Percentiles rank a stretch among this genome's conserved stretches.
phyloP scores from a whole-genome alignment of 2,329 filamentous ascomycete species.

The Aspergillus sp. region DNA sequence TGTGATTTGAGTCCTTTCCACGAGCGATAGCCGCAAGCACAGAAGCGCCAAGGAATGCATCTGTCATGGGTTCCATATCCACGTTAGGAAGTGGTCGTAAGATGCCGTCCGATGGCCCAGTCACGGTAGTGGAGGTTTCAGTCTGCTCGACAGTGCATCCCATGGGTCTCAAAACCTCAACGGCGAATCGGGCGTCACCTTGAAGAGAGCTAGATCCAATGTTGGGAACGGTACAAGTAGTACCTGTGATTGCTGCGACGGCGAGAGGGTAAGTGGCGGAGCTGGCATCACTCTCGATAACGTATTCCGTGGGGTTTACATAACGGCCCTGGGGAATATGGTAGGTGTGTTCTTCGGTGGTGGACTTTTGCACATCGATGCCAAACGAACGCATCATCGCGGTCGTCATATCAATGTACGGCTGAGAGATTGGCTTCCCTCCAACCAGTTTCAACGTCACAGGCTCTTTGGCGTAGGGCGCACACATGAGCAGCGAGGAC shows the following conservation, averaged over 20 bases:
- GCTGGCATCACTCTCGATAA: conserved; percentile 94
- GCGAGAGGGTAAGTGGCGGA: conserved; percentile 95
- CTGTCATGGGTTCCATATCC: conserved; percentile 99
- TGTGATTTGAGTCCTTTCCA: conserved; percentile 60
- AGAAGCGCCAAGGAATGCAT: conserved; percentile 93
- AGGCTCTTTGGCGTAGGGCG: conserved; percentile 91
- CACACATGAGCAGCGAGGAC: conserved; percentile 93
- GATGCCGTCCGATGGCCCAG: conserved; percentile 72
- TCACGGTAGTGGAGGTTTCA: conserved; percentile 84
- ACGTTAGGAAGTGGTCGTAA: conserved; percentile 76
- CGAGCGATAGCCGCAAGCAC: conserved; percentile 86
- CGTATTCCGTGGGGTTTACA: conserved; percentile 79
- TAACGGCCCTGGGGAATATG: conserved; percentile 86
- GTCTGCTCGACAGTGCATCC: conserved; percentile 88
- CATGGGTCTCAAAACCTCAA: conserved; percentile 89
- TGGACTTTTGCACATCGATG: conserved; percentile 72
- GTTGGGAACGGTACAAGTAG: conserved; percentile 92
- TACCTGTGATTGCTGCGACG: conserved; percentile 91
- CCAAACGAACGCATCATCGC: conserved; percentile 96
- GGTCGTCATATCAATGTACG: conserved; percentile 98
- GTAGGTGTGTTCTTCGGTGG: conserved; percentile 83
- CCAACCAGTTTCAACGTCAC: conserved; percentile 88
- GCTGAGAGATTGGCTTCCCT: conserved; percentile 95
- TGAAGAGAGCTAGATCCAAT: conserved; percentile 91
- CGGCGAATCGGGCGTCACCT: conserved; percentile 89